A percentile compares a stretch with the other conserved stretches of the same genome.
Conservation (phyloP, 495 filamentous ascomycete genomes). For the Penicillium flavigenum region DNA sequence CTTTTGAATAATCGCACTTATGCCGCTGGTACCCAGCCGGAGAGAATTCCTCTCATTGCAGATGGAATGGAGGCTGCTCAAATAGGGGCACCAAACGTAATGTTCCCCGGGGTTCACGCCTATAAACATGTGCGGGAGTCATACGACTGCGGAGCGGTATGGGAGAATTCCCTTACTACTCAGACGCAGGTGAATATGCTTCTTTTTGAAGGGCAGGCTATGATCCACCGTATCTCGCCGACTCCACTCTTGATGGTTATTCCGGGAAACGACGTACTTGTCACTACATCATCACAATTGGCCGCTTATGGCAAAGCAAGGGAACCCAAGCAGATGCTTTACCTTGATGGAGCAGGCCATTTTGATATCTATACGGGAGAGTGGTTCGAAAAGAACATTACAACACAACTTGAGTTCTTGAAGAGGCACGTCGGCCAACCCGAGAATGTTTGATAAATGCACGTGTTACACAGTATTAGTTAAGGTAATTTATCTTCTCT, state of each 20-base stretch:
- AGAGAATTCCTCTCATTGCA: constrained; percentile 8
- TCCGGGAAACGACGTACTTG: constrained; percentile 26
- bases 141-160: constrained; percentile 5
- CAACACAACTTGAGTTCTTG: constrained; percentile 13
- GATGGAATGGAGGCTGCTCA: constrained; percentile 1
- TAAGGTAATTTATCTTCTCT: too few relatives aligned
- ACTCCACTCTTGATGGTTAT: constrained; percentile 38
- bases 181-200: constrained; percentile 28
- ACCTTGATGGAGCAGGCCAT: constrained; percentile 14
- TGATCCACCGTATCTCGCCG: constrained; percentile 35
- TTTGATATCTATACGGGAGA: constrained; percentile 16
- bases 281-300: not conserved
- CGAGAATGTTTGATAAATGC: too few relatives aligned
- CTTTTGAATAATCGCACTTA: constrained; percentile 7
- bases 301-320: constrained; percentile 10
- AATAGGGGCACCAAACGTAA: not conserved
- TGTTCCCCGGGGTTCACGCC: constrained; percentile 1
- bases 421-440: too few relatives aligned
- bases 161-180: constrained; percentile 33
- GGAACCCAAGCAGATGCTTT: constrained; percentile 14
- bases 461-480: too few relatives aligned
- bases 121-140: not conserved
- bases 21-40: not conserved
- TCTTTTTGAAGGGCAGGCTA: constrained; percentile 24
- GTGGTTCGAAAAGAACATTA: constrained; percentile 14